Base-by-base conservation (phyloP, 306 rosid species). In the Chamaecrista fasciculata region DNA sequence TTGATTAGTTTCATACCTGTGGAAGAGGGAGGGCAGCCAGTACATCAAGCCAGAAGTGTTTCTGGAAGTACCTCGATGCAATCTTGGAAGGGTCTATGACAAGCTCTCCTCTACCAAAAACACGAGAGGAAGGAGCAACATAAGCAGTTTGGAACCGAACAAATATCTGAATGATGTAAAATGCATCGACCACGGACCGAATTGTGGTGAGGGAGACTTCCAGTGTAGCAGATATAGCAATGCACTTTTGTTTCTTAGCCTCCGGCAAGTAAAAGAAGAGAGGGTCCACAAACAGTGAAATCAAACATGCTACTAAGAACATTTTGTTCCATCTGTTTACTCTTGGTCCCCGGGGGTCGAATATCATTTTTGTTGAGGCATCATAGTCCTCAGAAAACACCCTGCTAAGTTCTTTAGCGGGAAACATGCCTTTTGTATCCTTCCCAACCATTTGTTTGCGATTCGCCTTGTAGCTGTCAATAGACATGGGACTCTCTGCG, bases 381-480 rank as follows among this genome's bases (percentile, higher is more conserved):
- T 86, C 86, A 81, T 83, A 83, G 56, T 86, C 88, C 82, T 86
- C 91, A 20, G 88, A 86, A 46, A 86, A 86, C 25, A 86, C 91
- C 50, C 86, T 79, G 3, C 85, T 81, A 46, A 86, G 82, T 34
- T 52, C 83, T 70, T 73, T 74, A 62, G 53, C 64, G 14, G 23
- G 31, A 14, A 52, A 60, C 65, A 56, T 56, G 37, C 66, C 23
- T 75, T 15, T 80, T 19, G 60, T 55, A 44, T 74, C 75, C 49
- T 51, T 79, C 25, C 43, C 52, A 56, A 29, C 48, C 26, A 52
- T 69, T 21, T 70, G 15, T 59, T 64, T 49, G 7, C 21, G 39
- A 33, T 49, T 70, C 67, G 31, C 66, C 70, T 70, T 74, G 66
- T 61, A 71, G 11, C 19, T 50, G 6, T 7, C 18, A 56, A 67